Base-by-base conservation (phyloP, 2,329 filamentous ascomycete species). In the Penicillium sp. region DNA sequence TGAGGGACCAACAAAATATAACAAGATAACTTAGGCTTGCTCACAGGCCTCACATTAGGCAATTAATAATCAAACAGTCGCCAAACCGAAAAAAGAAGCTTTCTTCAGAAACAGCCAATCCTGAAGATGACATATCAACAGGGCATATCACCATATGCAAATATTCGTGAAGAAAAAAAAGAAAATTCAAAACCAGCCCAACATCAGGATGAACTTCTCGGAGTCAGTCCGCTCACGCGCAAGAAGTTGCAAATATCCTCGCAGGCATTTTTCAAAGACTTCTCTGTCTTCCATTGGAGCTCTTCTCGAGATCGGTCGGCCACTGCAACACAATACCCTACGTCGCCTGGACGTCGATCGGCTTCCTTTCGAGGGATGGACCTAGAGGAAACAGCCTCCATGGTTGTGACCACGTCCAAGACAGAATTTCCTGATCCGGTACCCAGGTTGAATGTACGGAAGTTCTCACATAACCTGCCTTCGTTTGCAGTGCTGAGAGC, bases 271-370 rank as follows among this genome's bases (percentile, higher is more conserved):
- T 60, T 66, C 52, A 75, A 51, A 5, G 70, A 65, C 60, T 74
- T 74, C 43, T 74, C 62, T 8, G 73, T 74, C 55, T 73, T 71
- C 66, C 69, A 76, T 52, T 72, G 68, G 42, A 89, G 76, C 72
- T 89, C 87, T 66, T 82, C 76, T 55, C 84, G 56, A 2, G 72
- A 72, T 26, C 72, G 63, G 18, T 64, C 60, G 39, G 70, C 68
- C 24, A 70, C 68, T 26, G 73, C 73, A 33, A 76, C 72, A 34
- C 72, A 76, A 23, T 67, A 71, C 26, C 72, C 72, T 37, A 76
- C 73, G 46, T 75, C 73, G 23, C 73, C 73, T 10, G 67, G 60
- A 40, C 73, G 69, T 28, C 73, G 69, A 29, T 54, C 67, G 13
- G 70, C 71, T 8, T 65, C 66, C 43, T 55, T 71, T 23, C 63